Conservation (phyloP, 1,139 yeast genomes). For the Nakaseomyces sp. region DNA sequence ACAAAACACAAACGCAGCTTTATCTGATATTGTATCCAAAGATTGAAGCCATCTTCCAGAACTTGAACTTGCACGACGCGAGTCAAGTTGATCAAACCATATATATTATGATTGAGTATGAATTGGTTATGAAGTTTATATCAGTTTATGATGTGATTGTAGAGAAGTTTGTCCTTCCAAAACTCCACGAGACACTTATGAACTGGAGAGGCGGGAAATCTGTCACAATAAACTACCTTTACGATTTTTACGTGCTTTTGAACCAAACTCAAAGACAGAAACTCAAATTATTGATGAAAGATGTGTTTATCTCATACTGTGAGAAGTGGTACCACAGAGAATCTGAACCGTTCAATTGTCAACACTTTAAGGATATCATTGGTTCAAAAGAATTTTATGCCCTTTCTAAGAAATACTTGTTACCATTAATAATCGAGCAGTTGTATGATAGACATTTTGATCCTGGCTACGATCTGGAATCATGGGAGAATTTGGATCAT, state of each 20-base stretch:
- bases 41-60: slow-evolving; percentile 12
- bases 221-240: slow-evolving; percentile 12
- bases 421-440: slow-evolving; percentile 32
- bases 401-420: slow-evolving; percentile 24
- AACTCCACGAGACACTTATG: slow-evolving; percentile 30
- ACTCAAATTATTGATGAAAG: slow-evolving; percentile 7
- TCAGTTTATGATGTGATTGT: slow-evolving; percentile 23
- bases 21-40: slow-evolving; percentile 13
- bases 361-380: slow-evolving; percentile 34
- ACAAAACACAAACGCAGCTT: slow-evolving; percentile 22
- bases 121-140: slow-evolving; percentile 32
- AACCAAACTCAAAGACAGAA: slow-evolving; percentile 6
- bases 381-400: slow-evolving; percentile 29
- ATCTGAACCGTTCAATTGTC: slow-evolving; percentile 25
- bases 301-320: slow-evolving; percentile 31
- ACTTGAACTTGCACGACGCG: slow-evolving; percentile 10
- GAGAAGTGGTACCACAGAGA: slow-evolving; percentile 32
- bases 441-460: slow-evolving; percentile 24
- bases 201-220: slow-evolving; percentile 28
- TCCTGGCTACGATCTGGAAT: slow-evolving; percentile 20
- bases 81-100: slow-evolving; percentile 21
- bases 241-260: slow-evolving; percentile 16
- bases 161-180: slow-evolving; percentile 33
- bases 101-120: slow-evolving; percentile 38
- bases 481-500: slow-evolving; percentile 8